Percentiles rank a stretch among this genome's conserved stretches.
phyloP scores from a whole-genome alignment of 1,284 basidiomycete species.

The Amylostereum chailletii region DNA sequence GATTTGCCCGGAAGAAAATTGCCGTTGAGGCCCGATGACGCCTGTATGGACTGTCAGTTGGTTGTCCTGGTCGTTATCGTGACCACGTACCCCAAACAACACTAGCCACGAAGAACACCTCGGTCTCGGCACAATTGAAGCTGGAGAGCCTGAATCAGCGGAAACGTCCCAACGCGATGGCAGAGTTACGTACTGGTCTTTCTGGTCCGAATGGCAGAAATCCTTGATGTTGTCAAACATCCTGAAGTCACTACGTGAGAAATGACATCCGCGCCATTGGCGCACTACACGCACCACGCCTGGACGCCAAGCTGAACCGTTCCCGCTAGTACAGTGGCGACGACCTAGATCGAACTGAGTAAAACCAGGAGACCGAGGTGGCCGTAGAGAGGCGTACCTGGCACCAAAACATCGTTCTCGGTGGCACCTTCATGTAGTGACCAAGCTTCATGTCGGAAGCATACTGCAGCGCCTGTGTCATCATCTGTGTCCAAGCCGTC shows the following conservation, averaged over 20 bases:
- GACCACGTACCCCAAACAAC: slow-evolving; percentile 18
- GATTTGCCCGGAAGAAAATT: slow-evolving; percentile 11
- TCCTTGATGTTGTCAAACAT: slow-evolving; percentile 53
- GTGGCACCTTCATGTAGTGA: slow-evolving; percentile 65
- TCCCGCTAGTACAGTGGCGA: slow-evolving; percentile 55
- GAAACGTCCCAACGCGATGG: background rate
- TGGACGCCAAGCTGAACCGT: slow-evolving; percentile 59
- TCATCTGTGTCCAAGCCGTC: slow-evolving; percentile 16
- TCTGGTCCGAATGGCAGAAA: slow-evolving; percentile 38
- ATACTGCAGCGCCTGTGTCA: slow-evolving; percentile 27
- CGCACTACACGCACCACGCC: slow-evolving; percentile 31
- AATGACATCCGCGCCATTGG: background rate
- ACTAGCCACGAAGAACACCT: slow-evolving; percentile 19
- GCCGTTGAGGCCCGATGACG: slow-evolving; percentile 11
- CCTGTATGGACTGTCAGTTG: background rate
- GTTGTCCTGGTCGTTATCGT: too few relatives aligned
- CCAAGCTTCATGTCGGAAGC: slow-evolving; percentile 64
- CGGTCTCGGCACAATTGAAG: slow-evolving; percentile 35
- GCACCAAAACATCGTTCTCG: slow-evolving; percentile 46
- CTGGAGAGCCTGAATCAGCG: slow-evolving; percentile 17
- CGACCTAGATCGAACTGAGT: slow-evolving; percentile 35
- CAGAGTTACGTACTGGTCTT: slow-evolving; percentile 25
- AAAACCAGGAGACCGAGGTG: slow-evolving; percentile 12
- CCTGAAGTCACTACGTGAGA: slow-evolving; percentile 16
- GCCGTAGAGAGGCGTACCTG: slow-evolving; percentile 22